Conservation (phyloP, 192 early-diverging fungal genomes). For the Geosiphon pyriformis region DNA sequence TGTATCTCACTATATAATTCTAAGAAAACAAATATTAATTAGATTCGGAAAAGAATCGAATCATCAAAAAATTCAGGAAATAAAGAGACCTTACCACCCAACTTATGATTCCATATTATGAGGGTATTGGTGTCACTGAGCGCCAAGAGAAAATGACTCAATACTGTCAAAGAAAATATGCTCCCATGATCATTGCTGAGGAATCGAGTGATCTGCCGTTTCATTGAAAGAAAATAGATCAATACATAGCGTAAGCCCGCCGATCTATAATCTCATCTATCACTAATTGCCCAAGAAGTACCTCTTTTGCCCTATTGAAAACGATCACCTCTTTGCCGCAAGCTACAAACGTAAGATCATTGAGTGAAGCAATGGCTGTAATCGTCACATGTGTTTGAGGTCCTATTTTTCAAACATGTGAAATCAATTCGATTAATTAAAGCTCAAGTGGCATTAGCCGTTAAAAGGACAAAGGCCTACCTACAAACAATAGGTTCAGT, state of each 20-base stretch:
- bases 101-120: conserved; percentile 70
- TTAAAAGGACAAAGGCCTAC: too few species aligned
- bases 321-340: conserved; percentile 54
- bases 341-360: conserved; percentile 73
- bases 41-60: conserved; percentile 1
- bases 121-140: conserved; percentile 77
- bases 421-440: too few species aligned
- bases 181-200: conserved; percentile 31
- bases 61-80: conserved; percentile 5
- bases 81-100: conserved; percentile 47
- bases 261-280: background rate
- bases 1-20: conserved; percentile 69
- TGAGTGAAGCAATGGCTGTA: conserved; percentile 61
- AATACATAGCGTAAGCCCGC: background rate
- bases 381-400: conserved; percentile 62
- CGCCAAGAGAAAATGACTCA: conserved; percentile 73
- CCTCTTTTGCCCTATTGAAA: conserved; percentile 67
- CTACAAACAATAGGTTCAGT: conserved; percentile 75
- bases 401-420: conserved; percentile 32
- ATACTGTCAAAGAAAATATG: conserved; percentile 61
- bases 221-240: background rate
- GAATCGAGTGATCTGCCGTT: conserved; percentile 25
- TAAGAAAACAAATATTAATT: conserved; percentile 17
- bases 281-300: conserved; percentile 17
- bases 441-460: background rate